phyloP scores from a whole-genome alignment of 768 basidiomycete genomes.

The Tricholomella constricta region DNA sequence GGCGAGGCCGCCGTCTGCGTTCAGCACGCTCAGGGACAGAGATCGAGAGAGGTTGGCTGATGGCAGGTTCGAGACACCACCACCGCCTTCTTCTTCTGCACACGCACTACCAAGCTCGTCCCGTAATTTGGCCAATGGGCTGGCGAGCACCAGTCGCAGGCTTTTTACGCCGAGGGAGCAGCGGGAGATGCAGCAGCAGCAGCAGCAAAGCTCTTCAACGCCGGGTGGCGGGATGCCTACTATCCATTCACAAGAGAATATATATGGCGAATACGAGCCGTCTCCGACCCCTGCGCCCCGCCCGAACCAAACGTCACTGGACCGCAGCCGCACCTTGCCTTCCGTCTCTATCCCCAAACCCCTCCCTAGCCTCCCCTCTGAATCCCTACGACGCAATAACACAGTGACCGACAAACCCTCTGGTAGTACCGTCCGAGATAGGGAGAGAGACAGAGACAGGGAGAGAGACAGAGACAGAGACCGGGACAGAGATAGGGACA shows the following conservation, averaged over 20 bases:
- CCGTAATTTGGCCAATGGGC: neutral
- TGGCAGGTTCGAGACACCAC: constrained; percentile 23
- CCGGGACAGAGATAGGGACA: constrained; percentile 2
- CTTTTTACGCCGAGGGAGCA: constrained; percentile 61
- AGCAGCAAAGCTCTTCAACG: constrained; percentile 2
- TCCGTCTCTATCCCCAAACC: constrained; percentile 59
- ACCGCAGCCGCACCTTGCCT: constrained; percentile 49
- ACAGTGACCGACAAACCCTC: constrained; percentile 11
- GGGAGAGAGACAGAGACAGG: no score
- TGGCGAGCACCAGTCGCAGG: constrained; percentile 38
- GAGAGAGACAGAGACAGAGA: no score
- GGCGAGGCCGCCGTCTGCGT: constrained; percentile 36
- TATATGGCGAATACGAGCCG: constrained; percentile 40
- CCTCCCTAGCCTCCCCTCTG: constrained; percentile 60
- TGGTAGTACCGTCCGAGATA: constrained; percentile 12
- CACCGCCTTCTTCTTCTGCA: constrained; percentile 20
- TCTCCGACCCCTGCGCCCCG: constrained; percentile 48
- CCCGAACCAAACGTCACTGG: constrained; percentile 24
- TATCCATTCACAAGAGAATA: constrained; percentile 44
- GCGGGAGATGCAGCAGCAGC: constrained; percentile 38
- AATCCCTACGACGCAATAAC: constrained; percentile 35
- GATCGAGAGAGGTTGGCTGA: constrained; percentile 10
- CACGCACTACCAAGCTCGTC: neutral
- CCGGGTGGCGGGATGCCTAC: constrained; percentile 26
- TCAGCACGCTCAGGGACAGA: constrained; percentile 26